Evolutionary conservation across 2,329 filamentous ascomycete species (phyloP).

Genomic region (Fusarium drepaniforme): DNA sequence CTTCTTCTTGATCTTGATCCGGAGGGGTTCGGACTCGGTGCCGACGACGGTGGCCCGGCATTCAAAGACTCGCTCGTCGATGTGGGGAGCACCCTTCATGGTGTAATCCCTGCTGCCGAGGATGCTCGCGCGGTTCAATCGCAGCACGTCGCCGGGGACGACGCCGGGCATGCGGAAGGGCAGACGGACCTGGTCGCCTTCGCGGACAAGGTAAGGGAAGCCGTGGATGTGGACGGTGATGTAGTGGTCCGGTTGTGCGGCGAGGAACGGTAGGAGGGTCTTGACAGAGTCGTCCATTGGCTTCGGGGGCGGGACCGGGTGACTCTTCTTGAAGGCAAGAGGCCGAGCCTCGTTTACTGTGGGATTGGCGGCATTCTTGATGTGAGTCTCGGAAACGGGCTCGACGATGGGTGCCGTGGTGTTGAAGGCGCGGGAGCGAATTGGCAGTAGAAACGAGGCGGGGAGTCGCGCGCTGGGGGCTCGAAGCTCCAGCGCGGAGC

Average conservation of each 20-base stretch:
- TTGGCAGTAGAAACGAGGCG: conserved; percentile 42
- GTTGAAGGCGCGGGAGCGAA: conserved; percentile 46
- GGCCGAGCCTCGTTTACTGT: conserved; percentile 49
- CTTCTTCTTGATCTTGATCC: conserved; percentile 86
- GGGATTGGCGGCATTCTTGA: conserved; percentile 55
- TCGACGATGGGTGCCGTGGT: conserved; percentile 62
- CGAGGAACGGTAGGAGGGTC: conserved; percentile 76
- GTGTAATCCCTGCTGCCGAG: conserved; percentile 93
- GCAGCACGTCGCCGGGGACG: conserved; percentile 84
- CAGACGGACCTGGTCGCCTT: conserved; percentile 80
- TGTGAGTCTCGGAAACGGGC: conserved; percentile 48
- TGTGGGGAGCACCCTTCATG: conserved; percentile 82
- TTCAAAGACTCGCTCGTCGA: conserved; percentile 87
- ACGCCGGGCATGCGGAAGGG: conserved; percentile 85
- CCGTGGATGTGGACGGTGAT: conserved; percentile 84
- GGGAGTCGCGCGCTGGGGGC: conserved; percentile 49
- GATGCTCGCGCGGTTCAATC: conserved; percentile 85
- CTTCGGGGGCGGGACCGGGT: conserved; percentile 49
- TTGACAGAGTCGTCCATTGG: conserved; percentile 68
- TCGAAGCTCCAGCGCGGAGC: conserved; percentile 73
- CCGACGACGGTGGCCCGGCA: conserved; percentile 89
- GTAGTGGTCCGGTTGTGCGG: conserved; percentile 81
- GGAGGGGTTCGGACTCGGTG: conserved; percentile 83
- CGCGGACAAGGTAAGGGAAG: conserved; percentile 82
- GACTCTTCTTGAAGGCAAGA: conserved; percentile 56